Evolutionary conservation across 108 stramenopile species (phyloP).

Genomic region (Stephanodiscus minutulus): DNA sequence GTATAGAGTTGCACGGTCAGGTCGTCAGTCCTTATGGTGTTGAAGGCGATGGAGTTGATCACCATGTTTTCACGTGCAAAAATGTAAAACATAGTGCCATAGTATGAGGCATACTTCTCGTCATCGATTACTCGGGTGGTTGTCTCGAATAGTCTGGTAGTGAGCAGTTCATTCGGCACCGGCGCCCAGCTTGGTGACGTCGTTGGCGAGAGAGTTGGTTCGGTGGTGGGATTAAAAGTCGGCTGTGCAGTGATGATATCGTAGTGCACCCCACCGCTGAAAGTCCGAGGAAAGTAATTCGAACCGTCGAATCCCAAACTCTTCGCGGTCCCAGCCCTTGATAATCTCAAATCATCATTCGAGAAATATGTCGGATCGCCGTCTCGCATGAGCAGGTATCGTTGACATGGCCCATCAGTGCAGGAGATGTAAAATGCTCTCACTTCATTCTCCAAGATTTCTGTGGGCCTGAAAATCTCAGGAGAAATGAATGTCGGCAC

Average conservation of each 20-base stretch:
- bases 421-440: conserved; percentile 18
- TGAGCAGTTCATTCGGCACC: not conserved
- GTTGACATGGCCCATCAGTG: conserved; percentile 1
- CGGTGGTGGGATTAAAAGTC: not conserved
- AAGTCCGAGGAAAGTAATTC: not conserved
- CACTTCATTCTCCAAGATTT: conserved; percentile 2
- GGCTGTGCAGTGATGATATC: conserved; percentile 6
- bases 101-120: conserved; percentile 4
- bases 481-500: not conserved
- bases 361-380: not conserved
- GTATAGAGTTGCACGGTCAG: conserved; percentile 16
- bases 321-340: not conserved
- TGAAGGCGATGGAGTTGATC: conserved; percentile 14
- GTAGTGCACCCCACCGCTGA: conserved; percentile 11
- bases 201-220: not conserved
- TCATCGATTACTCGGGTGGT: not conserved
- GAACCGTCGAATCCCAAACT: conserved; percentile 4
- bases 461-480: conserved; percentile 1
- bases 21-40: conserved; percentile 9
- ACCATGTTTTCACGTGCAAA: conserved; percentile 17
- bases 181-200: not conserved
- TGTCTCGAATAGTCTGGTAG: not conserved
- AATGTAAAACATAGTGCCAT: conserved; percentile 17
- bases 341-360: conserved; percentile 6
- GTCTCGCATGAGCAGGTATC: not conserved